Evolutionary conservation across 192 early-diverging fungal species (phyloP), one percentile per base, ranked within the genome.

Genomic region (Linnemannia elongata): DNA sequence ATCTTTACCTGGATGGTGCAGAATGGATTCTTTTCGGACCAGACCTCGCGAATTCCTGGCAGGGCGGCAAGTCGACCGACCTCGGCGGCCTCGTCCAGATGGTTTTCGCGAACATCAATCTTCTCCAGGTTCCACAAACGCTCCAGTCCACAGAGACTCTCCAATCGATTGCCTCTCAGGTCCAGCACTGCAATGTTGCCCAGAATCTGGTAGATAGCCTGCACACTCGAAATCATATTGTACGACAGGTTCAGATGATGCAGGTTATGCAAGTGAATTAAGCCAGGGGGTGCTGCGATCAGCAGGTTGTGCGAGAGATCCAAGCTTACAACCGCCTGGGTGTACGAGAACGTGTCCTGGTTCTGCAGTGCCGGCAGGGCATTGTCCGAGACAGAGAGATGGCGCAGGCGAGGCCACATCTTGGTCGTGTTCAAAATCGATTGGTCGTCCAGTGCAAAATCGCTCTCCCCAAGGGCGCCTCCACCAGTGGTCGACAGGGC

Each of bases 11-110:
- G 90, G 27, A 69, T 45, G 20, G 75, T 33, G 41, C 90, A 89
- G 60, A 92, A 93, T 33, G 93, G 93, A 47, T 93, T 93, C 30
- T 82, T 89, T n/a, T 89, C 88, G 0, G 91, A 84, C 89, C 89
- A 92, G 33, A 93, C 82, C 42, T 92, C 90, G 41, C 87, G 81
- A 39, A 93, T 88, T 38, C 84, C 88, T 24, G 90, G 91, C 5
- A 93, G 55, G 6, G 87, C 85, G 0, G 89, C 85, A 66, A 93
- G 78, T 39, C 93, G 78, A 6, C 89, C 88, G 42, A 93, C 75
- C 73, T 93, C 93, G 7, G 81, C 88, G n/a, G 85, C 84, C 44
- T 93, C 93, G 17, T 85, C 83, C 66, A 93, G 69, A 38, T 83
- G 77, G 74, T 93, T 93, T 18, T 92, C 90, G n/a, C 93, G 69